Percentiles rank a stretch among this genome's conserved stretches.
Conservation (phyloP, 1,139 yeast species). For the Geotrichum siamense region DNA sequence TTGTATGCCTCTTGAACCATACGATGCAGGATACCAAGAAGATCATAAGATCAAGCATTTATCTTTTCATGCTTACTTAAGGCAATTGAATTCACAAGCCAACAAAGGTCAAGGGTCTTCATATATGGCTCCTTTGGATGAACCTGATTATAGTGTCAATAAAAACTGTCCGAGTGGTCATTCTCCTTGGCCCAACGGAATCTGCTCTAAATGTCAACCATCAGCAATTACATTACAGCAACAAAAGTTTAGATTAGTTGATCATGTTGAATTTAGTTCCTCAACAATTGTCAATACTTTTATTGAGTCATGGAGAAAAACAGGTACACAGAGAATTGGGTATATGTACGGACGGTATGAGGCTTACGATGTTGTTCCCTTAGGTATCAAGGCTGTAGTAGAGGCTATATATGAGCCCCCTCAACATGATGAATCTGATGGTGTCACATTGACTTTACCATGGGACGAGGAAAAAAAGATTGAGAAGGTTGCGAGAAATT, state of each 20-base stretch:
- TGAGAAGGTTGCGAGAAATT: conserved; percentile 47
- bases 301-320: conserved; percentile 83
- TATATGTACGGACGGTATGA: conserved; percentile 76
- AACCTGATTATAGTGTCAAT: conserved; percentile 60
- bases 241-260: conserved; percentile 91
- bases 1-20: conserved; percentile 93
- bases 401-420: conserved; percentile 93
- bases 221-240: conserved; percentile 87
- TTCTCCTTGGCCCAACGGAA: conserved; percentile 88
- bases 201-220: conserved; percentile 97
- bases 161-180: conserved; percentile 72
- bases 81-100: conserved; percentile 60
- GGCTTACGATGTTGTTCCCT: conserved; percentile 71
- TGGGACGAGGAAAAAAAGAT: conserved; percentile 48
- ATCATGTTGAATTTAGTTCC: conserved; percentile 85
- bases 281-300: conserved; percentile 68
- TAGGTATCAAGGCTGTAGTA: conserved; percentile 90
- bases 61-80: conserved; percentile 78
- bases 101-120: conserved; percentile 61
- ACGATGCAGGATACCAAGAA: conserved; percentile 72
- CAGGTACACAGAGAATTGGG: conserved; percentile 85
- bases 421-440: conserved; percentile 81
- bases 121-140: conserved; percentile 73
- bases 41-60: conserved; percentile 78
- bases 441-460: conserved; percentile 55